Evolutionary conservation across 2,329 filamentous ascomycete genomes (phyloP).

Genomic region (Huntiella abstrusa): DNA sequence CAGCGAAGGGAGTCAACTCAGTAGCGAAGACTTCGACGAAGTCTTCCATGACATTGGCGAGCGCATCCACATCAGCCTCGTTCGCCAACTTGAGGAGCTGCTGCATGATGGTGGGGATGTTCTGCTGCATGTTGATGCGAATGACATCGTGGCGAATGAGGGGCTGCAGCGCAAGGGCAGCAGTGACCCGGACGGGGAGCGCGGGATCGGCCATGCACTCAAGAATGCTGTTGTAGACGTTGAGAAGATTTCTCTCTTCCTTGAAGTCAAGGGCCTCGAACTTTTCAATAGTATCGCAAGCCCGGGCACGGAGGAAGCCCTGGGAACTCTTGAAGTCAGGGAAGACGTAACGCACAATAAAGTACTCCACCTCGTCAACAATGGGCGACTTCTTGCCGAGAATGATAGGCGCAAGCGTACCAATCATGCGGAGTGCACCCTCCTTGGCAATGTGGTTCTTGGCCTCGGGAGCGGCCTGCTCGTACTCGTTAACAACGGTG

Average conservation of each 20-base stretch:
- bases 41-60: constrained; percentile 98
- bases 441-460: constrained; percentile 95
- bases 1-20: constrained; percentile 89
- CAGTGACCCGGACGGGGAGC: constrained; percentile 83
- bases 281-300: constrained; percentile 94
- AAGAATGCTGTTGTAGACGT: constrained; percentile 91
- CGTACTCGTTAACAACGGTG: constrained; percentile 82
- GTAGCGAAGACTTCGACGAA: constrained; percentile 98
- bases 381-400: constrained; percentile 97
- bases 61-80: constrained; percentile 89
- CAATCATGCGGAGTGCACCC: constrained; percentile 91
- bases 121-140: constrained; percentile 86
- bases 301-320: constrained; percentile 81
- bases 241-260: constrained; percentile 83
- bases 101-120: constrained; percentile 98
- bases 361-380: constrained; percentile 93
- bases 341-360: constrained; percentile 95
- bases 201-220: constrained; percentile 93
- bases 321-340: constrained; percentile 88
- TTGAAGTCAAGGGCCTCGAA: constrained; percentile 96
- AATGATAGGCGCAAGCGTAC: constrained; percentile 81
- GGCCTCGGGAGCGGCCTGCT: constrained; percentile 62
- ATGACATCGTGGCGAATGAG: constrained; percentile 92
- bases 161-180: constrained; percentile 81
- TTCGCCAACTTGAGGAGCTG: constrained; percentile 93